Base-by-base conservation (phyloP, 1,284 basidiomycete genomes). In the Boletus sp. region DNA sequence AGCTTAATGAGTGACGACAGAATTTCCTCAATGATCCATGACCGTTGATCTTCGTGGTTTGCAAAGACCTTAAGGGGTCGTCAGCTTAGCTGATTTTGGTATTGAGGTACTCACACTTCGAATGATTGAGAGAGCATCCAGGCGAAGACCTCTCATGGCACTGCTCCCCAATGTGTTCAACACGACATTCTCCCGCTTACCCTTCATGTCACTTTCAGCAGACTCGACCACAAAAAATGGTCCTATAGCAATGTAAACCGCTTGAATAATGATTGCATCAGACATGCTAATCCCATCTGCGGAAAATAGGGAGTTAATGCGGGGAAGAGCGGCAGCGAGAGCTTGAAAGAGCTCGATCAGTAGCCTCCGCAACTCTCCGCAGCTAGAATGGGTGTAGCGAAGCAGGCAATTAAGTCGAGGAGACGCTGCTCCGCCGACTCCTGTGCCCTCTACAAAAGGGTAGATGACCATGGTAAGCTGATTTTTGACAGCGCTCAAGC, bases 1-100 rank as follows among this genome's bases (percentile, higher is more conserved):
- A 96, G 75, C 65, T 90, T 93, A 56, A 91, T 92, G 41, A 98
- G 71, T 0, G 91, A 93, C 4, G 83, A 81, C 16, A 99, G 67
- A 26, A 98, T 93, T 67, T 98, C 95, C 64, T 97, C 94, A 17
- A 99, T 87, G 54, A 98, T 95, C 93, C 94, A 97, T 1, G 84
- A 81, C 1, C 95, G 75, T 67, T 99, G 95, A 32, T 87, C 83
- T 50, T 90, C 83, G 56, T 96, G 84, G 53, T 84, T 87, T 7
- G 91, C 90, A 61, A 97, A 98, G 25, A 95, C 84, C 85, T 92
- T 59, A 20, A 44, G 41, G 35, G 37, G 16, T n/a, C n/a, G 37
- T 58, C 12, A 48, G 44, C 34, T 27, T 16, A 32, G 43, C 34
- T 16, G n/a, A 41, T 14, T 22, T 16, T 9, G 13, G 32, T 44